These are phyloP conservation scores for Bremia lactucae DNA, from an alignment of 352 stramenopile species.

Conservation along the genomic window DNA sequence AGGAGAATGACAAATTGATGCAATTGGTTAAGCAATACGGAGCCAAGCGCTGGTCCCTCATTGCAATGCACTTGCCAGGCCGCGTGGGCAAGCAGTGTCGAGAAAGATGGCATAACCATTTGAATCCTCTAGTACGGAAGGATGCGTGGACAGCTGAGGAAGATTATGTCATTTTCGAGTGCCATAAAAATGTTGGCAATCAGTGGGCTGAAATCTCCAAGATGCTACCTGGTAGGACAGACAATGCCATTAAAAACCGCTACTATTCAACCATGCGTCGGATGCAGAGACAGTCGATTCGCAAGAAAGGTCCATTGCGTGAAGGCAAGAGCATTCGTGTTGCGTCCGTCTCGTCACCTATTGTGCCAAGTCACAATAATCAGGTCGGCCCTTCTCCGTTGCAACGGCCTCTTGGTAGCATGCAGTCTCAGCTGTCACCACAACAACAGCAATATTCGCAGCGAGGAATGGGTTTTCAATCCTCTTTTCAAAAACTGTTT, in stretches of 20 bases:
- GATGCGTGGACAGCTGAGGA: conserved; percentile 85
- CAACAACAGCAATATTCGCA: conserved; percentile 14
- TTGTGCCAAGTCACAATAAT: conserved; percentile 16
- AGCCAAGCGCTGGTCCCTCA: conserved; percentile 83
- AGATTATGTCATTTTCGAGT: conserved; percentile 86
- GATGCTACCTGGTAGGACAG: conserved; percentile 81
- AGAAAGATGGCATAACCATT: conserved; percentile 84
- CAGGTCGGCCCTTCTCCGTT: conserved; percentile 6
- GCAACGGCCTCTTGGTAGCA: conserved; percentile 13
- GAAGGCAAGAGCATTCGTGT: conserved; percentile 76
- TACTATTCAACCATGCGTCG: conserved; percentile 89
- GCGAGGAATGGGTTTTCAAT: conserved; percentile 29
- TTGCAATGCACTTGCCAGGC: conserved; percentile 80
- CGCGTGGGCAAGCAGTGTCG: conserved; percentile 85
- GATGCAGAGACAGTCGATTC: conserved; percentile 81
- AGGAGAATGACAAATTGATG: conserved; percentile 85
- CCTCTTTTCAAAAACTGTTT: conserved; percentile 57
- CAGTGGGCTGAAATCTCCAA: conserved; percentile 89
- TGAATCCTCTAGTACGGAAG: conserved; percentile 82
- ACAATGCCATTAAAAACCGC: conserved; percentile 89
- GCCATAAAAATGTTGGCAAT: conserved; percentile 87
- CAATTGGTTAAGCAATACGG: conserved; percentile 85
- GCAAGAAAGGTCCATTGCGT: conserved; percentile 74
- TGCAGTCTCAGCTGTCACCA: conserved; percentile 12
- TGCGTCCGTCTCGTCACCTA: conserved; percentile 41